These are phyloP conservation scores for Colletotrichum trifolii DNA, from an alignment of 2,329 filamentous ascomycete genomes.

Conservation along the genomic window DNA sequence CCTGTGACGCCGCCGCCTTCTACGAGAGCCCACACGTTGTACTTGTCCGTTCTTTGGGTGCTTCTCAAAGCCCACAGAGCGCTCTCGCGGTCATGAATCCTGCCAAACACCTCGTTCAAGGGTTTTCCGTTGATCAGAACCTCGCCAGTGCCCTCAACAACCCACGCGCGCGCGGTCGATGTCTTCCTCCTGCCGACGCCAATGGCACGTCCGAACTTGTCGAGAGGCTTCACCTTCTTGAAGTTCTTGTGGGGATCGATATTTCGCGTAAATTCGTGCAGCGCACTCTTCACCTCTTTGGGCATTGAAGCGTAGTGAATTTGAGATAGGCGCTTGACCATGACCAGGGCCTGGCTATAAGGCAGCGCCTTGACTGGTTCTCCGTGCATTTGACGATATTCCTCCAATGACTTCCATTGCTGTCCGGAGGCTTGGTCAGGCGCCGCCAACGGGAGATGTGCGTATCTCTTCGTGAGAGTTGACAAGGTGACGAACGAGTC, in stretches of 20 bases:
- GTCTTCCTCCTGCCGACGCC: constrained; percentile 90
- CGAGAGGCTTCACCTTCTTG: constrained; percentile 73
- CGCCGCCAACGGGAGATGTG: constrained; percentile 76
- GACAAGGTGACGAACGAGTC: constrained; percentile 83
- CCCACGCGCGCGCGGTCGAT: constrained; percentile 83
- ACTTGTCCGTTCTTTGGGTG: constrained; percentile 89
- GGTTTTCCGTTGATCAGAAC: constrained; percentile 89
- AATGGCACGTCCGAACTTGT: constrained; percentile 80
- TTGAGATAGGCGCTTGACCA: constrained; percentile 83
- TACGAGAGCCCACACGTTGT: constrained; percentile 92
- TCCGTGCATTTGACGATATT: constrained; percentile 78
- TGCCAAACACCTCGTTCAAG: constrained; percentile 83
- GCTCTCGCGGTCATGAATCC: constrained; percentile 93
- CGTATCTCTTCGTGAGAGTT: constrained; percentile 76
- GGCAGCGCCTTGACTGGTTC: constrained; percentile 81
- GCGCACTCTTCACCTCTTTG: constrained; percentile 70
- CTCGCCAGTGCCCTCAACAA: constrained; percentile 94
- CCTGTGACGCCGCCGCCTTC: constrained; percentile 91
- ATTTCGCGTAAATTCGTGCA: constrained; percentile 78
- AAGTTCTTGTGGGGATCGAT: constrained; percentile 77
- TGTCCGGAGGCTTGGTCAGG: constrained; percentile 75
- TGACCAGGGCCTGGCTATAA: constrained; percentile 79
- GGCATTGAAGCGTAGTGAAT: constrained; percentile 86
- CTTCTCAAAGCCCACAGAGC: constrained; percentile 90
- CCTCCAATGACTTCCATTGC: constrained; percentile 82